Conservation (phyloP, 179 eudicot species). For the Vitellaria paradoxa region DNA sequence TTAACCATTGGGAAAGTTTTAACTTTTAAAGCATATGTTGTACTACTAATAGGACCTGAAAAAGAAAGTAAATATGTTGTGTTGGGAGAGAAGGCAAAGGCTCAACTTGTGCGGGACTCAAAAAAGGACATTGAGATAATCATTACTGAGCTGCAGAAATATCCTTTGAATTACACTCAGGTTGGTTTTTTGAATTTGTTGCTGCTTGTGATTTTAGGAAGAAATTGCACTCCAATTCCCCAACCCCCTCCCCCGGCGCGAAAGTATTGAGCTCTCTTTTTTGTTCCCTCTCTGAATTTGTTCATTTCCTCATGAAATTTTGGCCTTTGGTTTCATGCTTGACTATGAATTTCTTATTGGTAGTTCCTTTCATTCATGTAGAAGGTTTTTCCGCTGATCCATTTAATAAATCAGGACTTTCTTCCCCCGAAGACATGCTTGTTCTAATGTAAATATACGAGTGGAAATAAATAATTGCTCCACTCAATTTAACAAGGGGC, state of each 20-base stretch:
- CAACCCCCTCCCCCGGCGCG: no score
- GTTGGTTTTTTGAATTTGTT: slow-evolving; percentile 27
- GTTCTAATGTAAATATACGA: not conserved
- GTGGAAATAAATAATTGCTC: not conserved
- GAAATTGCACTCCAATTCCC: not conserved
- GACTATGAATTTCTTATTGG: not conserved
- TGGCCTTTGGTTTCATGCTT: slow-evolving; percentile 1
- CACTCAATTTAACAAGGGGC: not conserved
- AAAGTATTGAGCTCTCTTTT: not conserved
- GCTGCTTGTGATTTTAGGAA: not conserved
- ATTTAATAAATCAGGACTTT: not conserved
- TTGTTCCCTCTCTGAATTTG: not conserved
- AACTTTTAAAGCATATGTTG: not conserved
- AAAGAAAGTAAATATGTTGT: slow-evolving; percentile 72
- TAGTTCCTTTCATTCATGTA: not conserved
- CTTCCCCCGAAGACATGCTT: not conserved
- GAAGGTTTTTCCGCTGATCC: not conserved
- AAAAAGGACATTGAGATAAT: slow-evolving; percentile 64
- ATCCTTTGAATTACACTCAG: slow-evolving; percentile 91
- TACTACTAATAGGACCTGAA: slow-evolving; percentile 59
- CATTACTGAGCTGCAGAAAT: slow-evolving; percentile 85
- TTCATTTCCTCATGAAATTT: not conserved
- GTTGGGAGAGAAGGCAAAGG: slow-evolving; percentile 96
- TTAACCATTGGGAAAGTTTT: no score
- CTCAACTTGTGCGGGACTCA: slow-evolving; percentile 85